Evolutionary conservation across 768 basidiomycete species (phyloP), one percentile per base, ranked within the genome.

Genomic region (Mycena capillaripes): DNA sequence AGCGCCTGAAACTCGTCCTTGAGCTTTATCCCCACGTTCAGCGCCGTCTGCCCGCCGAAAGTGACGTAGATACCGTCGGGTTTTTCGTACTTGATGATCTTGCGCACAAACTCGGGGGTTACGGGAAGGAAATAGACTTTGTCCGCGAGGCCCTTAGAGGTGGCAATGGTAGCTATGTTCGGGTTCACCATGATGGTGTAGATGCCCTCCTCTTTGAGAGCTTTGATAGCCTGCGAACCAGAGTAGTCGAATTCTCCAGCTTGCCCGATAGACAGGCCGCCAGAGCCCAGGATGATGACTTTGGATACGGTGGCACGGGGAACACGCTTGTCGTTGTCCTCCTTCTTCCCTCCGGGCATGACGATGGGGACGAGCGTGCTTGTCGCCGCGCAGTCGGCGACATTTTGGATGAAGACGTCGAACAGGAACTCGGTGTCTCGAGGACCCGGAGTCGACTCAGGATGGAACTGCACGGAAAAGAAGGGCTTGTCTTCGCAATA

Each of bases 191-290:
- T 92, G 82, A 99, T 96, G 70, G 98, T 99, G 84, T 98, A 99
- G 79, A 99, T 99, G 38, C 98, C 98, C 81, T 99, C 98, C 80
- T 96, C 96, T 84, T 99, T 99, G 75, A 99, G 89, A 12, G 98
- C 98, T 84, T 99, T 99, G 89, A 99, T 97, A 16, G 98, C 97
- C 81, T 99, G 98, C 44, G 96, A 97, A 73, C 98, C 98, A 0
- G 98, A 99, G 85, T 99, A 99, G 84, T 99, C 98, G 84, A 99
- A 99, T 83, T 99, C 98, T 76, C 98, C 98, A 0, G 98, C 98
- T 81, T 99, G 98, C 59, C 98, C 98, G 75, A 99, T 99, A 14
- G 97, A 98, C 23, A 99, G 86, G 74, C 98, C 98, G 32, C 98
- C 98, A 8, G 97, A 98, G 56, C 98, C 98, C 60, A 99, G 91